These are phyloP conservation scores for Cercospora zeae-maydis DNA, from an alignment of 2,329 filamentous ascomycete species.

Conservation along the genomic window DNA sequence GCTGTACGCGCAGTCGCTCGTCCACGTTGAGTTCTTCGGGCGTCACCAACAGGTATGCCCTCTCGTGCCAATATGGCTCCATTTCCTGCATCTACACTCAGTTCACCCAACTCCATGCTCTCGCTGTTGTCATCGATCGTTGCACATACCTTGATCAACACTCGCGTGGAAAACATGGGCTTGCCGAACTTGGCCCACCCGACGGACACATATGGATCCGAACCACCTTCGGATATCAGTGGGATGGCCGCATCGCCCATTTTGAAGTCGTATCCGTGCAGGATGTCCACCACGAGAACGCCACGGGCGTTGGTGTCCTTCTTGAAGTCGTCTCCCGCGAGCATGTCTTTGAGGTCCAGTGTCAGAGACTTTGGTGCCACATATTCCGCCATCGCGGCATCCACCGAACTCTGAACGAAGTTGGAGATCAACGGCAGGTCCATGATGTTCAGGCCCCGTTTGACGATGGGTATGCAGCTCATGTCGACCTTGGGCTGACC, in stretches of 20 bases:
- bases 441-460: conserved; percentile 68
- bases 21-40: conserved; percentile 69
- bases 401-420: conserved; percentile 70
- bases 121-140: neutral
- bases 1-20: conserved; percentile 60
- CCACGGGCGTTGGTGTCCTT: conserved; percentile 66
- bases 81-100: conserved; percentile 47
- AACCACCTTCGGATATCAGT: conserved; percentile 54
- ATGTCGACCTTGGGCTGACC: conserved; percentile 70
- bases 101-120: neutral
- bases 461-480: conserved; percentile 66
- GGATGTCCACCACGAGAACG: conserved; percentile 63
- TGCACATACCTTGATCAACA: conserved; percentile 49
- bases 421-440: conserved; percentile 70
- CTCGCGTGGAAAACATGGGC: conserved; percentile 62
- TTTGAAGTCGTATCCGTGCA: conserved; percentile 66
- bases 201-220: conserved; percentile 68
- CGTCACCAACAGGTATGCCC: conserved; percentile 64
- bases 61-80: conserved; percentile 68
- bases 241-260: conserved; percentile 64
- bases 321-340: conserved; percentile 74
- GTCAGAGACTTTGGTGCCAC: conserved; percentile 73
- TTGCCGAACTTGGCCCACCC: conserved; percentile 77
- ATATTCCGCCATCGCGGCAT: conserved; percentile 70
- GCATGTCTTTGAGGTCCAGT: conserved; percentile 71